Conservation (phyloP, 2,329 filamentous ascomycete genomes). For the Aspergillus phoenicis region DNA sequence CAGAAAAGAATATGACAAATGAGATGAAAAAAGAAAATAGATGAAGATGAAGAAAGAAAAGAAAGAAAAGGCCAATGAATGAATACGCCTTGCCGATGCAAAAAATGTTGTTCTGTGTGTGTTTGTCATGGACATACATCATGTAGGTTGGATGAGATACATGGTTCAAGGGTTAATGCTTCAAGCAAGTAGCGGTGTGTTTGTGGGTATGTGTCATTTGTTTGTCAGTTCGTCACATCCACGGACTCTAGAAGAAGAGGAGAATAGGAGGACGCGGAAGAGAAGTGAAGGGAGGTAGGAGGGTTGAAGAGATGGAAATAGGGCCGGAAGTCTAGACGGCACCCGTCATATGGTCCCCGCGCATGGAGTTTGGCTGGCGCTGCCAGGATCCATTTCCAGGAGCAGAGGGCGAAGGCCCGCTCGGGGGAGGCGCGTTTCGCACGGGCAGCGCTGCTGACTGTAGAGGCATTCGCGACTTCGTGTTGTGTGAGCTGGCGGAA, state of each 20-base stretch:
- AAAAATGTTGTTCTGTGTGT: constrained; percentile 10
- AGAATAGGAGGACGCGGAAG: neutral
- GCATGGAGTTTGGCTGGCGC: constrained; percentile 26
- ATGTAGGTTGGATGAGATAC: constrained; percentile 15
- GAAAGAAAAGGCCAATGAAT: constrained; percentile 13
- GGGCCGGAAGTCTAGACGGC: constrained; percentile 10
- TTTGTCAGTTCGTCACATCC: constrained; percentile 10
- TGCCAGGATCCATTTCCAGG: constrained; percentile 37
- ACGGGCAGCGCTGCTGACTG: constrained; percentile 65
- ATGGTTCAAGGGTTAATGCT: constrained; percentile 10
- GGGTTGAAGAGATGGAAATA: neutral
- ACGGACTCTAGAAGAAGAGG: neutral
- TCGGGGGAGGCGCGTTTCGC: constrained; percentile 61
- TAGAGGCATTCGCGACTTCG: constrained; percentile 37
- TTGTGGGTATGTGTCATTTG: neutral
- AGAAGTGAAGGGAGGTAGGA: neutral
- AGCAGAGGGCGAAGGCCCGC: constrained; percentile 62
- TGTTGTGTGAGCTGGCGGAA: constrained; percentile 42
- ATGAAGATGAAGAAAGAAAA: neutral
- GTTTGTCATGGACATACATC: constrained; percentile 5
- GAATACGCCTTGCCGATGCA: constrained; percentile 29
- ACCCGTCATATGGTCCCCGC: constrained; percentile 23
- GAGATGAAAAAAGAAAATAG: neutral
- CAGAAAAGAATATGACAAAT: constrained; percentile 11
- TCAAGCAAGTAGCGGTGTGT: constrained; percentile 15